Evolutionary conservation across 768 basidiomycete genomes (phyloP), one percentile per base, ranked within the genome.

Genomic region (Hirschioporus abietinus): DNA sequence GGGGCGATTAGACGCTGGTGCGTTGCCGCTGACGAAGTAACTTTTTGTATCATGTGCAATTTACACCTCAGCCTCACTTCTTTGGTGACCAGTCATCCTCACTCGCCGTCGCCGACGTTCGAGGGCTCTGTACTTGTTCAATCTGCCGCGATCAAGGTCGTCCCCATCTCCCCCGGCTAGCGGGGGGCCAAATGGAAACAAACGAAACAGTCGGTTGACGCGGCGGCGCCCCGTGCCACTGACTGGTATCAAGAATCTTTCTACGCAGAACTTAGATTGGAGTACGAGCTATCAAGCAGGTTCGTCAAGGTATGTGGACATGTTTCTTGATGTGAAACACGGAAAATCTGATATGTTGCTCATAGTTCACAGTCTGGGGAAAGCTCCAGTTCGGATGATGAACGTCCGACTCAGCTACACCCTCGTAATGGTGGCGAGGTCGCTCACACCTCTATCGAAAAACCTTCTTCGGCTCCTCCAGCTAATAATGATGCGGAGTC

Each of bases 281-380:
- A 94, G 91, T 72, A 93, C 92, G 15, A 93, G 92, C 70, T 94
- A 94, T 77, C 89, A 92, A 67, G 92, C 88, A 30, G 92, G 92
- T 60, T 91, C 91, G 35, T 93, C 91, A 10, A 86, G 89, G 91
- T 90, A 71, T 68, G 84, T 71, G 42, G 12, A 10, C 42, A 5
- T 57, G n/a, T 25, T 18, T 7, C 23, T 61, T 25, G 60, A 66
- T 64, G 20, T 67, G 25, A 62, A 35, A n/a, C 20, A 52, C 12
- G 42, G 42, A 20, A 12, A 52, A 52, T 52, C 25, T 65, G 30
- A 34, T 66, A 8, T 25, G 58, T 27, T 23, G 63, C 36, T 42
- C 24, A 27, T 23, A 79, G 87, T 68, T 82, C 88, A 24, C 83
- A 81, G 60, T 84, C 84, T 15, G 77, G 79, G 60, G 76, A 75